Base-by-base conservation (phyloP, 1,139 yeast genomes). In the Geotrichum reessii region DNA sequence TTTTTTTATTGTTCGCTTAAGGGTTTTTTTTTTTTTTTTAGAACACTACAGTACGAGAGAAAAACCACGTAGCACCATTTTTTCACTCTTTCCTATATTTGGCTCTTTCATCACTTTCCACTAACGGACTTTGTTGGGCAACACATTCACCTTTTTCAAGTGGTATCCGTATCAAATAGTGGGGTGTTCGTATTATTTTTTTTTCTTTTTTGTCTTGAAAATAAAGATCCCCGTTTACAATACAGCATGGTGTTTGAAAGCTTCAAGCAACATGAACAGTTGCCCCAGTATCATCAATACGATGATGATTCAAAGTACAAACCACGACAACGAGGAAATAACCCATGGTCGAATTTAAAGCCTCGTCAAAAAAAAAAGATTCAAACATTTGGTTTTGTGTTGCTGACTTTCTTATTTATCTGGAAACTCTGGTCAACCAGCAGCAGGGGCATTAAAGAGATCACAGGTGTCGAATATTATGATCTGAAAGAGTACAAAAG, bases 401-500 rank as follows among this genome's bases (percentile, higher is more conserved):
- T 53, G 5, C 53, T 56, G 7, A 19, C 56, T 2, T 19, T 40
- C n/a, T 19, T 56, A 11, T 53, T 46, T 27, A 27, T 56, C 11
- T 56, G 58, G 58, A 56, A 47, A 31, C 31, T 56, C 22, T 51
- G 53, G 51, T 47, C 37, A 12, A 47, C 54, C 14, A 37, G 33
- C 33, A 25, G 50, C 27, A 17, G 51, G 12, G 51, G 22, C 14
- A 22, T 24, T 6, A 37, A 17, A 25, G 49, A 7, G 12, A 17
- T 52, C n/a, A 28, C 44, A 9, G 27, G 7, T 22, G 84, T 80
- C 8, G 80, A 78, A 52, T 81, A 73, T 65, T 83, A 80, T 65
- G 87, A 84, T 67, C 68, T 85, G 57, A 70, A 72, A 47, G 76
- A 78, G 51, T 79, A 76, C 62, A 72, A 71, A 42, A 83, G 84